Percentiles rank a stretch among this genome's conserved stretches.
Conservation (phyloP, 768 basidiomycete species). For the Cyathus striatus region DNA sequence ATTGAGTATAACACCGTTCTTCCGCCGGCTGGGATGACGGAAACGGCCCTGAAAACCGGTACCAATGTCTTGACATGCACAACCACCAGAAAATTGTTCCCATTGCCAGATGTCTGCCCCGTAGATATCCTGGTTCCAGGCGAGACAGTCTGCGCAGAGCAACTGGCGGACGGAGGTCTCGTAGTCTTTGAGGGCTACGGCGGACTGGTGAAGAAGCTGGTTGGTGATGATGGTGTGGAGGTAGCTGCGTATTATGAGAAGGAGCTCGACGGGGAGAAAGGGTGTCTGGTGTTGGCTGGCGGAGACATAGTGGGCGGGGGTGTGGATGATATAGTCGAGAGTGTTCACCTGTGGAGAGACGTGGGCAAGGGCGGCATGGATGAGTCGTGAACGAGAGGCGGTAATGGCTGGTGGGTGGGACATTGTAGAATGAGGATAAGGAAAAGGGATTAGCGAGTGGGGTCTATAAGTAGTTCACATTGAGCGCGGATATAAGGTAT, state of each 20-base stretch:
- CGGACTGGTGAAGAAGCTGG: conserved; percentile 36
- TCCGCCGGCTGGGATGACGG: conserved; percentile 2
- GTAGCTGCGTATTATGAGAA: conserved; percentile 44
- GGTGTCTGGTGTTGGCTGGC: conserved; percentile 9
- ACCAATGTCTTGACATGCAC: conserved; percentile 32
- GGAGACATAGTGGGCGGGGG: conserved; percentile 6
- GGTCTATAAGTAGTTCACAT: conserved; percentile 1
- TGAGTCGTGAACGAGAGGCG: conserved; percentile 38
- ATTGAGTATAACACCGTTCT: conserved; percentile 7
- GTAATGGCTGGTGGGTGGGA: conserved; percentile 17
- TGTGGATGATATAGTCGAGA: conserved; percentile 26
- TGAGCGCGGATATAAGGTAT: conserved; percentile 2
- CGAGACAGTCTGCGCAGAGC: conserved; percentile 45
- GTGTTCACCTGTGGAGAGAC: conserved; percentile 40
- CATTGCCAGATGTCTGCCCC: conserved; percentile 48
- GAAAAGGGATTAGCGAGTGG: conserved; percentile 7
- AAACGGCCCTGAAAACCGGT: conserved; percentile 8
- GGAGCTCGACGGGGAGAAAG: conserved; percentile 44
- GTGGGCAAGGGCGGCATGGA: conserved; percentile 48
- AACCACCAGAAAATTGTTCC: conserved; percentile 46
- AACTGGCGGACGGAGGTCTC: conserved; percentile 32
- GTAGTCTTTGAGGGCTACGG: conserved; percentile 34
- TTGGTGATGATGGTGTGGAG: conserved; percentile 38
- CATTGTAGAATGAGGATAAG: too few species aligned
- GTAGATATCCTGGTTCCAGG: conserved; percentile 50